Conservation (phyloP, 2,329 filamentous ascomycete species). For the Penicillium sp. region DNA sequence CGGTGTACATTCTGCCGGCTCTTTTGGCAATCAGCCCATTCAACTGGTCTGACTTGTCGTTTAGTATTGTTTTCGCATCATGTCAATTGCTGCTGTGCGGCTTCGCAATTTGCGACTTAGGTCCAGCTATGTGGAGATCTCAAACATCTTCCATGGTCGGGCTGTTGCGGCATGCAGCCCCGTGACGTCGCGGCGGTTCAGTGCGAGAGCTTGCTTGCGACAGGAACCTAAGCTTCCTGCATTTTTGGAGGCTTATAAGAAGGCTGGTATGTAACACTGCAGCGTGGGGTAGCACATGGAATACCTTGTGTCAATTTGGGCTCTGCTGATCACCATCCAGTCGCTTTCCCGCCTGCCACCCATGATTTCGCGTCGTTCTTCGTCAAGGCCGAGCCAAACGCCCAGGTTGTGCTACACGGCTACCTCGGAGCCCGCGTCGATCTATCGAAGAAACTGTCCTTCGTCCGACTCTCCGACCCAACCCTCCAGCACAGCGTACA, state of each 20-base stretch:
- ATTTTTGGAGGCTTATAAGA: constrained; percentile 48
- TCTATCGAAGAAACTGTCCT: constrained; percentile 68
- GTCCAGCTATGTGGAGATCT: constrained; percentile 28
- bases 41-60: neutral
- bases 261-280: constrained; percentile 40
- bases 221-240: constrained; percentile 24
- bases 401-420: constrained; percentile 62
- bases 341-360: constrained; percentile 50
- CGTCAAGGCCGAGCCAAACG: constrained; percentile 30
- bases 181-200: constrained; percentile 20
- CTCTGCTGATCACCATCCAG: constrained; percentile 26
- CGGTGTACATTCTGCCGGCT: constrained; percentile 17
- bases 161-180: constrained; percentile 10
- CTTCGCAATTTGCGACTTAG: constrained; percentile 3
- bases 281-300: neutral
- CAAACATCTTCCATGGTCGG: constrained; percentile 35
- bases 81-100: constrained; percentile 8
- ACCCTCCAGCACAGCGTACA: constrained; percentile 51
- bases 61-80: neutral
- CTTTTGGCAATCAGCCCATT: constrained; percentile 1
- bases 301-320: neutral
- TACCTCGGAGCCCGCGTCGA: constrained; percentile 71
- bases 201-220: constrained; percentile 21
- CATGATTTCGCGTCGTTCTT: constrained; percentile 42
- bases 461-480: constrained; percentile 60